phyloP scores from a whole-genome alignment of 805 yeast species.

The Kazachstania kunashirensis region DNA sequence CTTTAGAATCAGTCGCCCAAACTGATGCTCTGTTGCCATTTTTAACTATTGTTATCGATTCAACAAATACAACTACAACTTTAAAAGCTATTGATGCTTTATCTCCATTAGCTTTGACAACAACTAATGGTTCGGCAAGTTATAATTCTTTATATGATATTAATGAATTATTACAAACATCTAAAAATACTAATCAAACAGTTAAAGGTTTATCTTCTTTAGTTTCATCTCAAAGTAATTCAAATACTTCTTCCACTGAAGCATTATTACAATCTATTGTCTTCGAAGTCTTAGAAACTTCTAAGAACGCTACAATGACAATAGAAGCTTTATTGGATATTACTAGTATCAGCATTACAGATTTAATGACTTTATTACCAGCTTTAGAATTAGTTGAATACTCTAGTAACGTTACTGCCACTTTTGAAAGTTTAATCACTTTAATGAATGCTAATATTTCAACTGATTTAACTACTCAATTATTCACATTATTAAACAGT shows the following conservation, averaged over 20 bases:
- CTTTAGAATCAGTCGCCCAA: constrained; percentile 18
- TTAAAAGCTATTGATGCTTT: constrained; percentile 19
- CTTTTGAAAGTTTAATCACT: constrained; percentile 14
- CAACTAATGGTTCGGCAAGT: constrained; percentile 11
- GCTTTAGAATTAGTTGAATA: constrained; percentile 17
- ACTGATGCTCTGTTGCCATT: constrained; percentile 26
- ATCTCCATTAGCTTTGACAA: constrained; percentile 20
- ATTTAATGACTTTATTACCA: constrained; percentile 19
- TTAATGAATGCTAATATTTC: constrained; percentile 19
- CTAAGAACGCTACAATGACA: constrained; percentile 19
- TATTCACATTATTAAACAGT: constrained; percentile 12
- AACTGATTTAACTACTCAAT: constrained; percentile 8
- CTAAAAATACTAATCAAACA: constrained; percentile 18
- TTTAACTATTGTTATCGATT: constrained; percentile 19
- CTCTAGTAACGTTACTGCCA: constrained; percentile 17
- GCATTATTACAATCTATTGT: constrained; percentile 13
- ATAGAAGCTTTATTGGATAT: constrained; percentile 19
- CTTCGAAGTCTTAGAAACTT: constrained; percentile 16
- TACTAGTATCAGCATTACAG: constrained; percentile 16
- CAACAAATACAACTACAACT: constrained; percentile 18
- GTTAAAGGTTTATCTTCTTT: constrained; percentile 11
- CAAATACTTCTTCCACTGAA: constrained; percentile 7
- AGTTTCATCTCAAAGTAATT: constrained; percentile 11
- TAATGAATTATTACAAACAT: constrained; percentile 13
- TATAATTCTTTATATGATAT: constrained; percentile 11